phyloP scores from a whole-genome alignment of 83 land plant genomes.

The Isoetes engelmannii region DNA sequence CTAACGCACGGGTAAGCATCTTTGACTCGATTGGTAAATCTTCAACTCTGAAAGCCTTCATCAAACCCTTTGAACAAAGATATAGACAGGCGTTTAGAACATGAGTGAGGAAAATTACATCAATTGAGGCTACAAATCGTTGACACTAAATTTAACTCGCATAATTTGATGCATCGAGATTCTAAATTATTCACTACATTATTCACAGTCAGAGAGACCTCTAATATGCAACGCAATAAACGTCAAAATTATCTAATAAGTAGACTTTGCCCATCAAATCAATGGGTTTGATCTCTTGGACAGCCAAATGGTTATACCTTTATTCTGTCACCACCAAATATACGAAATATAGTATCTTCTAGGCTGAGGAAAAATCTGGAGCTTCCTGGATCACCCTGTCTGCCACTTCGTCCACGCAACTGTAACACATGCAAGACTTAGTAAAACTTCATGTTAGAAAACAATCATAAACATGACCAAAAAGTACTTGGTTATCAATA shows the following conservation, averaged over 20 bases:
- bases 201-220: no score
- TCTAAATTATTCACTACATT: no score
- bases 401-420: conserved; percentile 98
- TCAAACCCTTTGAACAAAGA: conserved; percentile 65
- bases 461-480: conserved; percentile 9
- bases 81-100: neutral
- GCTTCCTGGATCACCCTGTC: conserved; percentile 99
- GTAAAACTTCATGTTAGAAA: neutral
- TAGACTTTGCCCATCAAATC: no score
- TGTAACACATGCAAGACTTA: conserved; percentile 16
- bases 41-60: conserved; percentile 95
- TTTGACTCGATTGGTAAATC: conserved; percentile 94
- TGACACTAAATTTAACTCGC: no score
- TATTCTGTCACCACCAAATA: conserved; percentile 97
- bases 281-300: neutral
- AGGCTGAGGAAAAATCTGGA: conserved; percentile 97
- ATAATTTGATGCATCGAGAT: no score
- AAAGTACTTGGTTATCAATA: conserved; percentile 90
- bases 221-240: no score
- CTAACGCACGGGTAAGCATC: conserved; percentile 91
- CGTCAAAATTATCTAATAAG: no score
- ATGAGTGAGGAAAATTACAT: neutral
- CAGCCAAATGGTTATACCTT: conserved; percentile 43
- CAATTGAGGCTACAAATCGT: no score
- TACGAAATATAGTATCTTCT: conserved; percentile 94